Evolutionary conservation across 2,329 filamentous ascomycete species (phyloP).

Genomic region (Macroventuria anomochaeta): DNA sequence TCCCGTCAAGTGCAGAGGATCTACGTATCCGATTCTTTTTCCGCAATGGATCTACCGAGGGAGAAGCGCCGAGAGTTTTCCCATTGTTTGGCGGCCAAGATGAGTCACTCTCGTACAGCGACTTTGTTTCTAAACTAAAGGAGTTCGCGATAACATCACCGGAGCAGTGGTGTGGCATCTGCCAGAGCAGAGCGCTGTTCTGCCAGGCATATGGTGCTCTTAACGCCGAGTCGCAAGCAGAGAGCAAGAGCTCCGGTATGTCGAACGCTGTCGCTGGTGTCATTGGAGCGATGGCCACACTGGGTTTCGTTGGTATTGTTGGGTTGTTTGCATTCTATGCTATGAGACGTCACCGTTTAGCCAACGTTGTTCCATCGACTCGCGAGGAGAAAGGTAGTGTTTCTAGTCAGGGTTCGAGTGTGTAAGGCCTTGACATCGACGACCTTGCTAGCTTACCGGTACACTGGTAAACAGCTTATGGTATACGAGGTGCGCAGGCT

Average conservation of each 20-base stretch:
- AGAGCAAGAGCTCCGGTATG: background rate
- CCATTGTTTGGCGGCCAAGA: background rate
- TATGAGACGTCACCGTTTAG: background rate
- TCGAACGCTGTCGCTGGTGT: background rate
- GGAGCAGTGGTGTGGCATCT: constrained; percentile 58
- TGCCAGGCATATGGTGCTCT: constrained; percentile 50
- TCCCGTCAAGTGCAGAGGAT: background rate
- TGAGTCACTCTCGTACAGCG: constrained; percentile 51
- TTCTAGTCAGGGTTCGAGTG: background rate
- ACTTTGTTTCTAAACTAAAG: constrained; percentile 48
- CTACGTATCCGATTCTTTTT: background rate
- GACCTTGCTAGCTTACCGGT: too few relatives aligned
- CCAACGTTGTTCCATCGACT: background rate
- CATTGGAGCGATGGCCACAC: background rate
- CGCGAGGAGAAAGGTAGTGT: background rate
- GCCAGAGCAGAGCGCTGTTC: constrained; percentile 55
- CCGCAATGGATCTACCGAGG: background rate
- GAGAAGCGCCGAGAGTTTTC: background rate
- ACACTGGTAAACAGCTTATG: too few relatives aligned
- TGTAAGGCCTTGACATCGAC: too few relatives aligned
- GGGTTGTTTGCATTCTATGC: background rate
- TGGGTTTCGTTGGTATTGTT: background rate
- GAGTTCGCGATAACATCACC: constrained; percentile 37
- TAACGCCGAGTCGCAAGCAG: too few relatives aligned
- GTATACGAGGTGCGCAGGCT: too few relatives aligned